These are phyloP conservation scores for Anthracocystis setariae DNA, from an alignment of 1,284 basidiomycete genomes.

Conservation along the genomic window DNA sequence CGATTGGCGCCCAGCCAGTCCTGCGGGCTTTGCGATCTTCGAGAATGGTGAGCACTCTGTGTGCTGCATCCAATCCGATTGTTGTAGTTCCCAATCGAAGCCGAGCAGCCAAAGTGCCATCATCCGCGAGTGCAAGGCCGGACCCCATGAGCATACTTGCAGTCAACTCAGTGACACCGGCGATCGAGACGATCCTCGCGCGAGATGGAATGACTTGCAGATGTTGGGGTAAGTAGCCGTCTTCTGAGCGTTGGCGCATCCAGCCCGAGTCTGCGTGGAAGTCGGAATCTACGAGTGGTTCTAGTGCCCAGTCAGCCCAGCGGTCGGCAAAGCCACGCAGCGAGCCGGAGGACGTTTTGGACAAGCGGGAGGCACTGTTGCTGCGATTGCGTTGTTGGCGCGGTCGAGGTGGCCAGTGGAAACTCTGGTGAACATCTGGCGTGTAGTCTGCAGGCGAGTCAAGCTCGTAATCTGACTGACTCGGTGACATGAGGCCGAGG, in stretches of 20 bases:
- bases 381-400: constrained; percentile 22
- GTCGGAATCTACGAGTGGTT: constrained; percentile 47
- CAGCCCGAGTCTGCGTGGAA: constrained; percentile 56
- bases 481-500: constrained; percentile 15
- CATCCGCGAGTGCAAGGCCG: constrained; percentile 32
- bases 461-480: constrained; percentile 21
- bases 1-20: constrained; percentile 22
- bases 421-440: constrained; percentile 15
- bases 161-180: constrained; percentile 36
- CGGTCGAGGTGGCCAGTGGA: constrained; percentile 24
- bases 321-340: constrained; percentile 54
- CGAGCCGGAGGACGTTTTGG: constrained; percentile 23
- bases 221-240: constrained; percentile 11
- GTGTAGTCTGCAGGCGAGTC: constrained; percentile 2
- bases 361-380: constrained; percentile 35
- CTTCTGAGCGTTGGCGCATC: constrained; percentile 22
- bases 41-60: constrained; percentile 34
- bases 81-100: constrained; percentile 35
- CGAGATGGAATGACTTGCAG: constrained; percentile 27
- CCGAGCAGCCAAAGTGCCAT: constrained; percentile 40
- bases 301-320: constrained; percentile 61
- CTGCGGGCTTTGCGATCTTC: constrained; percentile 41
- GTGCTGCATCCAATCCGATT: constrained; percentile 49
- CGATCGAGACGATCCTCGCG: constrained; percentile 42
- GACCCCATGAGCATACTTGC: constrained; percentile 48